These are phyloP conservation scores for Elaeis guineensis DNA, from an alignment of 176 grass and related monocot genomes.

Conservation along the genomic window DNA sequence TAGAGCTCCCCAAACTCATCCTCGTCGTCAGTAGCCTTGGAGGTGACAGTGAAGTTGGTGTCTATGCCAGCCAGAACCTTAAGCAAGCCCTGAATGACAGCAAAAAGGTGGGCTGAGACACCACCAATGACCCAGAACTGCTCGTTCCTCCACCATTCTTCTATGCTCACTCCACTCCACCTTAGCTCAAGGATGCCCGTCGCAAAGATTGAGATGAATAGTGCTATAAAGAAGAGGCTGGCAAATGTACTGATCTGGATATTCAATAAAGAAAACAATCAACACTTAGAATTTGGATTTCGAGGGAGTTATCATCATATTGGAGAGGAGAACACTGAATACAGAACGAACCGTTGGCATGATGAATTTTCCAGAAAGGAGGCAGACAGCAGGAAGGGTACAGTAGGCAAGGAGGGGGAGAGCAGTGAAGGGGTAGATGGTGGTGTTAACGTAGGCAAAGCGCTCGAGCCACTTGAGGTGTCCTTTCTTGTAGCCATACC, in stretches of 20 bases:
- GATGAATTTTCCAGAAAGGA: constrained; percentile 99
- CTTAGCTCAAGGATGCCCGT: constrained; percentile 92
- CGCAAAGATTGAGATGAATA: constrained; percentile 98
- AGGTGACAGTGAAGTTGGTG: constrained; percentile 95
- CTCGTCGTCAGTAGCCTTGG: constrained; percentile 73
- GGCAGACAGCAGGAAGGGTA: constrained; percentile 86
- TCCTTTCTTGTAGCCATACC: constrained; percentile 89
- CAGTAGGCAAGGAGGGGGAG: constrained; percentile 92
- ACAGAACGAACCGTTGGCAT: constrained; percentile 69
- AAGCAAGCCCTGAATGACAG: constrained; percentile 90
- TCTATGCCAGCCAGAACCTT: constrained; percentile 87
- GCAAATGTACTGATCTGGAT: constrained; percentile 94
- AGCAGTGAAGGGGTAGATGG: constrained; percentile 97
- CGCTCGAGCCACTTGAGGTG: constrained; percentile 99
- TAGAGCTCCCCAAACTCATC: constrained; percentile 73
- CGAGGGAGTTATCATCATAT: too few species aligned
- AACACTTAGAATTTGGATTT: too few species aligned
- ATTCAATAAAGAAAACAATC: too few species aligned
- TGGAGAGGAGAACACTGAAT: too few species aligned
- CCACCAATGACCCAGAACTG: constrained; percentile 99
- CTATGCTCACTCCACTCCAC: constrained; percentile 98
- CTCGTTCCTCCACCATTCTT: constrained; percentile 99
- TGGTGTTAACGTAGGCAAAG: constrained; percentile 99
- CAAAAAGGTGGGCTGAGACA: constrained; percentile 84
- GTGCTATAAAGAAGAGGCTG: constrained; percentile 91